phyloP scores from a whole-genome alignment of 768 basidiomycete species.

The Pleurotus platypus region DNA sequence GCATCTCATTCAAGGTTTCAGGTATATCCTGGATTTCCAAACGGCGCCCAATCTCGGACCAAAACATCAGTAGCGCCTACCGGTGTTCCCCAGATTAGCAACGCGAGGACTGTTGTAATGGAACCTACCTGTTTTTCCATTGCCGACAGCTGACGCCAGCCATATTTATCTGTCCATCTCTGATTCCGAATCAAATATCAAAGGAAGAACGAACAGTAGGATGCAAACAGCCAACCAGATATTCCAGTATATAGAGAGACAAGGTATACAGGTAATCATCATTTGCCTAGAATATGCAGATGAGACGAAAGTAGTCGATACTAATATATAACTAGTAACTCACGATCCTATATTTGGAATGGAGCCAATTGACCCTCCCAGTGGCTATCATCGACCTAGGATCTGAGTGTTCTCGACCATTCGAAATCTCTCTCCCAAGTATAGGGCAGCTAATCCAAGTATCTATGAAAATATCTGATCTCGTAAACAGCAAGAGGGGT shows the following conservation, averaged over 20 bases:
- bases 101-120: no score
- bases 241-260: constrained; percentile 25
- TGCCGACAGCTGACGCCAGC: constrained; percentile 42
- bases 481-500: no score
- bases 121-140: constrained; percentile 35
- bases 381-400: constrained; percentile 32
- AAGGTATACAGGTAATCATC: constrained; percentile 29
- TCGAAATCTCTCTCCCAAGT: constrained; percentile 13
- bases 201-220: background rate
- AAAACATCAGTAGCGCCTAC: constrained; percentile 32
- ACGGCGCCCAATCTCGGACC: constrained; percentile 40
- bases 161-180: constrained; percentile 36
- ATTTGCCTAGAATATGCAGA: constrained; percentile 19
- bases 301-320: background rate
- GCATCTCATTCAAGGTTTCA: constrained; percentile 30
- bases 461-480: background rate
- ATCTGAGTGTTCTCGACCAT: constrained; percentile 15
- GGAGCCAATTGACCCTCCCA: constrained; percentile 34
- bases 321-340: background rate
- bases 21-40: constrained; percentile 50
- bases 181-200: constrained; percentile 9
- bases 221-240: constrained; percentile 24
- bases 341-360: constrained; percentile 34
- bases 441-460: constrained; percentile 34
- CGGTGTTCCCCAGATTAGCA: background rate